These are phyloP conservation scores for Eucalyptus dawsonii DNA, from an alignment of 345 rosid genomes.

Conservation along the genomic window DNA sequence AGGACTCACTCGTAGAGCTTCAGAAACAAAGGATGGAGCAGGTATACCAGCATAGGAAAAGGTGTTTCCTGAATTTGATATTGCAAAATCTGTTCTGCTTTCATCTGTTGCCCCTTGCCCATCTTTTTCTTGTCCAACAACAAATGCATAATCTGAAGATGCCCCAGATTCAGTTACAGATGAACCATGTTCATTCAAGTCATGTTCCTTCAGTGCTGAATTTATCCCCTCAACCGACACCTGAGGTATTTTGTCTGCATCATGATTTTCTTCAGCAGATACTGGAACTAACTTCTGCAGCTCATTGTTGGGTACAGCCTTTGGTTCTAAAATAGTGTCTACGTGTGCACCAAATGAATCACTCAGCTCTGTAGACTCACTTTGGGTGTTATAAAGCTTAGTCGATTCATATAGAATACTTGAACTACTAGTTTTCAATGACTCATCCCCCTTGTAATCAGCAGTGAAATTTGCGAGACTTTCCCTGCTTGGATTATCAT, in stretches of 20 bases:
- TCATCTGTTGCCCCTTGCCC: conserved; percentile 13
- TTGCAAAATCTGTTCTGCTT: conserved; percentile 13
- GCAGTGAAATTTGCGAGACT: conserved; percentile 5
- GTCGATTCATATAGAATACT: conserved; percentile 10
- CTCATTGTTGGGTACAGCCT: conserved; percentile 8
- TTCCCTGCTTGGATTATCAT: conserved; percentile 5
- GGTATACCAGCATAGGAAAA: conserved; percentile 67
- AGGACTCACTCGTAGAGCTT: conserved; percentile 51
- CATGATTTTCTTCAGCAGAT: conserved; percentile 21
- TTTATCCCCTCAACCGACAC: conserved; percentile 7
- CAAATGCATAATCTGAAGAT: conserved; percentile 16
- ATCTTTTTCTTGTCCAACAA: conserved; percentile 10
- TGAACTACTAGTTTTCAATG: not conserved
- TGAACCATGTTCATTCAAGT: conserved; percentile 15
- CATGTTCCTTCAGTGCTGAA: conserved; percentile 22
- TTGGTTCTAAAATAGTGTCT: conserved; percentile 19
- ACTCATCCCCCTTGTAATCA: conserved; percentile 6
- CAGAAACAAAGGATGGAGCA: conserved; percentile 68
- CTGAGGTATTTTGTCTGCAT: conserved; percentile 9
- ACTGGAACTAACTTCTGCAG: conserved; percentile 1
- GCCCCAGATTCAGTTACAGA: conserved; percentile 10
- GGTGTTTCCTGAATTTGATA: conserved; percentile 12
- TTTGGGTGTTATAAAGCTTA: conserved; percentile 1
- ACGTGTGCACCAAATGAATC: conserved; percentile 19
- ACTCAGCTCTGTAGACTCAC: conserved; percentile 7